A percentile compares a stretch with the other conserved stretches of the same genome.
Conservation (phyloP, 768 basidiomycete genomes). For the Scleroderma bovista region DNA sequence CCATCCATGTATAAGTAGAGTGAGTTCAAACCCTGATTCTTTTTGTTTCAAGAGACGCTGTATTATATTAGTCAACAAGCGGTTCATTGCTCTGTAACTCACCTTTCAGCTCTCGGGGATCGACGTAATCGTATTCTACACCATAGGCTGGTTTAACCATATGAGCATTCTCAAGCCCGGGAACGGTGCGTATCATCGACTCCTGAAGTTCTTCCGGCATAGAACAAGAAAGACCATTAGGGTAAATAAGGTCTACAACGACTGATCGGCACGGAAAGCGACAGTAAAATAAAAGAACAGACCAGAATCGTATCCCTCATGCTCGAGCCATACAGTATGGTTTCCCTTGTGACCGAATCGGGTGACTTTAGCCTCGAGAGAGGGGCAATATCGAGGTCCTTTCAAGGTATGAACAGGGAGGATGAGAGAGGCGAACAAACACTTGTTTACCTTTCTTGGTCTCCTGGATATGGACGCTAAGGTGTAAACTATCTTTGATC, state of each 20-base stretch:
- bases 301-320: slow-evolving; percentile 90
- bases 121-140: slow-evolving; percentile 89
- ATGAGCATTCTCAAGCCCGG: slow-evolving; percentile 78
- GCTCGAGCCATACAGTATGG: slow-evolving; percentile 86
- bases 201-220: slow-evolving; percentile 85
- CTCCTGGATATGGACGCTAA: slow-evolving; percentile 83
- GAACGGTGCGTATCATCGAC: slow-evolving; percentile 76
- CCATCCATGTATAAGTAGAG: neutral
- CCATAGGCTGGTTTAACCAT: slow-evolving; percentile 87
- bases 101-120: slow-evolving; percentile 77
- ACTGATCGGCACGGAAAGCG: neutral
- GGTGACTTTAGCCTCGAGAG: slow-evolving; percentile 80
- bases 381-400: slow-evolving; percentile 92
- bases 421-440: neutral
- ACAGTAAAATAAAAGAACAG: neutral
- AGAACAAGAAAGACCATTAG: slow-evolving; percentile 85
- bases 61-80: neutral
- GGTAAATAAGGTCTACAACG: slow-evolving; percentile 72
- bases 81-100: slow-evolving; percentile 22
- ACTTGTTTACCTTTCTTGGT: slow-evolving; percentile 66
- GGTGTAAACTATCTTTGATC: slow-evolving; percentile 69
- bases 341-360: slow-evolving; percentile 66
- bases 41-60: slow-evolving; percentile 83
- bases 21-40: slow-evolving; percentile 51
- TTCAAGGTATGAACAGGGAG: neutral